Evolutionary conservation across 1,284 basidiomycete species (phyloP), one percentile per base, ranked within the genome.

Genomic region (Ganoderma multipileum): DNA sequence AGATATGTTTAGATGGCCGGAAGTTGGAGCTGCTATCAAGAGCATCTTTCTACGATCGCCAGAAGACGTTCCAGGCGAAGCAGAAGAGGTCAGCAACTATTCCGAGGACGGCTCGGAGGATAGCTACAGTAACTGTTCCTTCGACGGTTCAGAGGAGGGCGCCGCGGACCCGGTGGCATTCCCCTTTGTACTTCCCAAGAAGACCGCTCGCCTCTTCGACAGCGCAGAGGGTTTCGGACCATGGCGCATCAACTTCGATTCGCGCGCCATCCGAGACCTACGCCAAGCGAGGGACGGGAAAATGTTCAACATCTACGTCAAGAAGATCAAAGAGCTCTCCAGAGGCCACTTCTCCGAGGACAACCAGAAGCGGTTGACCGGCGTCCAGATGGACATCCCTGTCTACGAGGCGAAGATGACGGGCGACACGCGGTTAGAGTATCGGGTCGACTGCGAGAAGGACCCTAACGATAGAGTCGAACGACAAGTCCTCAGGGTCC

Each of bases 341-440:
- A 84, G 86, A 9, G 90, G 91, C 0, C 85, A 89, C 70, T 91
- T 92, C 74, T 91, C 90, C 0, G 82, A 83, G 9, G 88, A 91
- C 71, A 92, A 92, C 69, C 89, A 91, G 71, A 91, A 90, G 76
- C 79, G 83, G 20, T 79, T 92, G 18, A 88, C 82, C 38, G 84
- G 83, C 0, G 68, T 80, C 0, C 76, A 80, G 39, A 78, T 79
- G 7, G 84, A 84, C 9, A 77, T 79, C 9, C 89, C 90, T 0
- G 85, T 92, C 11, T 92, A 84, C 63, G 90, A 91, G 74, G 90
- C 91, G 0, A 91, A 91, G 75, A 87, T 91, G 85, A 89, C 87
- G 0, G 72, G 84, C 0, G 89, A 91, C 73, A 78, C 83, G 23
- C 83, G 90, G 6, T 79, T 92, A 2, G 83, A 92, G 90, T 91